Evolutionary conservation across 192 early-diverging fungal species (phyloP), one percentile per base, ranked within the genome.

Genomic region (Coemansia sp.): DNA sequence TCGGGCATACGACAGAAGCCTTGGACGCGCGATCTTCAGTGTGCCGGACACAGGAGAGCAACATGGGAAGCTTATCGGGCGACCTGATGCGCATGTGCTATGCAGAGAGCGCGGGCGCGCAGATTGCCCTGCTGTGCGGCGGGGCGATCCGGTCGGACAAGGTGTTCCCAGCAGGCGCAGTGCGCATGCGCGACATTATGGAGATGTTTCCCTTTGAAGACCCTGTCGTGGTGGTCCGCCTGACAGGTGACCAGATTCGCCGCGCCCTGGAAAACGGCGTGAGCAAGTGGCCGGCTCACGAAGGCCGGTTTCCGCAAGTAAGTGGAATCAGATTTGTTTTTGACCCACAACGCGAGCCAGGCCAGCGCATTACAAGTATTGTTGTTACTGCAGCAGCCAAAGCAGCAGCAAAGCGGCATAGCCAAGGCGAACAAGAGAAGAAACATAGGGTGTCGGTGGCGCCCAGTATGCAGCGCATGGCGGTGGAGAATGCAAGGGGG

Each of bases 121-220:
- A 81, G 26, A 74, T 81, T 52, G 78, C 65, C 25, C 84, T 88
- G 44, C 50, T 84, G n/a, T 84, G 81, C 52, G 88, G 87, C 28
- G 88, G 88, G 20, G 75, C 84, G 0, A 84, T 90, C 22, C 82
- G 88, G 14, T 86, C 85, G 15, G 88, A 90, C 62, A 78, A 62
- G 21, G 76, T 86, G 2, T 77, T 84, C 53, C 72, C 72, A 0
- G 64, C 73, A 21, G 88, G 87, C 4, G 65, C 69, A 15, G 68
- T 90, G 42, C 84, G 79, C 12, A 61, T 90, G 52, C 84, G 83
- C 17, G 86, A 89, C 49, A 69, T 90, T 22, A 81, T 88, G 74
- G 84, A 87, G 31, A 71, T 85, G 17, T 88, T 90, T 58, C 88
- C 88, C 23, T 90, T 89, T 22, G 83, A 86, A 44, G 88, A 90